Conservation (phyloP, 176 grass and related monocot genomes). For the Cocos nucifera region DNA sequence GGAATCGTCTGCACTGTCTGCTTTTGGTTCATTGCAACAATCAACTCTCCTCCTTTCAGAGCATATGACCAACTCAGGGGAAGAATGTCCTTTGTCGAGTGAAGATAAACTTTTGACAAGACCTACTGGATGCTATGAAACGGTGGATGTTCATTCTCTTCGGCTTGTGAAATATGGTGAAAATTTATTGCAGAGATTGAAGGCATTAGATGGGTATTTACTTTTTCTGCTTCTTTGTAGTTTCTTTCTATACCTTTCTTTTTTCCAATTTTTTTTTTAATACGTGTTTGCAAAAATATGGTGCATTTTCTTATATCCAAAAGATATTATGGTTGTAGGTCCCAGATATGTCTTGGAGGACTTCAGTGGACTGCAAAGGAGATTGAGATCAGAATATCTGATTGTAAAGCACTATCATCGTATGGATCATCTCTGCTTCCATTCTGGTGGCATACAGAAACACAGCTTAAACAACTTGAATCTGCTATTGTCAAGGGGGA, state of each 20-base stretch:
- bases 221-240: conserved; percentile 22
- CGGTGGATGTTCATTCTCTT: conserved; percentile 54
- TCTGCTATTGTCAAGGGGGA: conserved; percentile 51
- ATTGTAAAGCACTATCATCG: conserved; percentile 62
- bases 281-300: background rate
- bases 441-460: conserved; percentile 81
- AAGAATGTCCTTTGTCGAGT: background rate
- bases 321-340: conserved; percentile 17
- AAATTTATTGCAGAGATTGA: conserved; percentile 73
- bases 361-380: conserved; percentile 59
- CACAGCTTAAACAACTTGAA: conserved; percentile 68
- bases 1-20: too few relatives aligned
- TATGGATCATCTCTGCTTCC: conserved; percentile 89
- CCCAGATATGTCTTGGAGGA: conserved; percentile 26
- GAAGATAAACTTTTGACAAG: conserved; percentile 7
- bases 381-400: conserved; percentile 67
- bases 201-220: conserved; percentile 45
- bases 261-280: background rate
- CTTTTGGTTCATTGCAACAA: background rate
- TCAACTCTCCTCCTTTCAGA: background rate
- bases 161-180: conserved; percentile 74
- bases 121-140: conserved; percentile 19
- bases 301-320: conserved; percentile 4
- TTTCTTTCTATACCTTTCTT: conserved; percentile 1
- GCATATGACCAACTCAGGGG: background rate